A percentile compares a stretch with the other conserved stretches of the same genome.
These are phyloP conservation scores for Wilcoxina mikolae DNA, from an alignment of 495 filamentous ascomycete genomes.

Conservation along the genomic window DNA sequence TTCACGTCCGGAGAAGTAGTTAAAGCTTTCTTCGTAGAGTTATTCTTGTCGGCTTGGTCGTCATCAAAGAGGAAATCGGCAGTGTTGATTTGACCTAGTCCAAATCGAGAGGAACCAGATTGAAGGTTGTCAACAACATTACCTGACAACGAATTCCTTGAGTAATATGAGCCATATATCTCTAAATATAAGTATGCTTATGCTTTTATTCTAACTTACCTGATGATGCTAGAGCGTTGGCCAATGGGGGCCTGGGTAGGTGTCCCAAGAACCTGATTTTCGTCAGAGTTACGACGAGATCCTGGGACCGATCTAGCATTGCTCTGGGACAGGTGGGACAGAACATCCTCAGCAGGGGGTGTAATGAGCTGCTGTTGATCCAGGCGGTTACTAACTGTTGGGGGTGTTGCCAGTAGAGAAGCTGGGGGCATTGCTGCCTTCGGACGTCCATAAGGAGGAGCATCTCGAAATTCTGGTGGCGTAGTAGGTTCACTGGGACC, in stretches of 20 bases:
- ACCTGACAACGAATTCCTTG: constrained; percentile 24
- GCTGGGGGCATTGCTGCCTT: constrained; percentile 16
- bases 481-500: constrained; percentile 78
- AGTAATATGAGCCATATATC: constrained; percentile 6
- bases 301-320: constrained; percentile 71
- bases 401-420: constrained; percentile 45
- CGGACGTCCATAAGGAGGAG: constrained; percentile 14
- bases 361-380: constrained; percentile 42
- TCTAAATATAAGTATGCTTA: background rate
- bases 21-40: constrained; percentile 35
- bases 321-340: constrained; percentile 37
- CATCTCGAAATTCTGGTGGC: constrained; percentile 80
- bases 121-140: constrained; percentile 24
- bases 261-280: constrained; percentile 55
- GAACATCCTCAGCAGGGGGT: constrained; percentile 37
- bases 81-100: constrained; percentile 59
- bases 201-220: constrained; percentile 8
- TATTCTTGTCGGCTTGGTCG: constrained; percentile 48
- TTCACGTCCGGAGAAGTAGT: constrained; percentile 49
- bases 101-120: constrained; percentile 29
- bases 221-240: constrained; percentile 44
- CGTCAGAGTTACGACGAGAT: constrained; percentile 69
- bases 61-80: constrained; percentile 70
- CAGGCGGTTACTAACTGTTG: constrained; percentile 55
- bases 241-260: constrained; percentile 50